phyloP scores from a whole-genome alignment of 495 filamentous ascomycete genomes.

The Aspergillus saccharolyticus region DNA sequence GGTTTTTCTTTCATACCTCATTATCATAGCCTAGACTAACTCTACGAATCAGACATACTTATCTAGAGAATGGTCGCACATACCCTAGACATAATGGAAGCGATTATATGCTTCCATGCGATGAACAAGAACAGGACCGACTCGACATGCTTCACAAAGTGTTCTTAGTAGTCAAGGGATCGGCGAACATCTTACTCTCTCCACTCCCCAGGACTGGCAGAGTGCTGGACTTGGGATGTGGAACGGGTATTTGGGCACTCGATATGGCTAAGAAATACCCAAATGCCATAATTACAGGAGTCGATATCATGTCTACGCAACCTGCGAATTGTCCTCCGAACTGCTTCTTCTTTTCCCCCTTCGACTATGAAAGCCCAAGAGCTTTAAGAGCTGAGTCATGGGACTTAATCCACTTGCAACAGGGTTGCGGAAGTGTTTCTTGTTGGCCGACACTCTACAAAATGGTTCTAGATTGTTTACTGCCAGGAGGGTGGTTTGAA shows the following conservation, averaged over 20 bases:
- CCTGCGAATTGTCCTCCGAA: constrained; percentile 68
- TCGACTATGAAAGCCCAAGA: constrained; percentile 80
- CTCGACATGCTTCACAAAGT: constrained; percentile 76
- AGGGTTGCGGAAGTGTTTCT: constrained; percentile 72
- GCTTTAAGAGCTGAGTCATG: constrained; percentile 66
- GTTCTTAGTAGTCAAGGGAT: constrained; percentile 61
- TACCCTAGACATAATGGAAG: constrained; percentile 48
- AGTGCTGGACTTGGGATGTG: constrained; percentile 80
- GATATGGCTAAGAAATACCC: constrained; percentile 71
- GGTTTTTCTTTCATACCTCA: too few relatives aligned
- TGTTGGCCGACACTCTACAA: constrained; percentile 74
- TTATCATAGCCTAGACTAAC: too few relatives aligned
- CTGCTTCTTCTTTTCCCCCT: constrained; percentile 58
- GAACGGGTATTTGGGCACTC: constrained; percentile 89
- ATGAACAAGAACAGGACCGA: constrained; percentile 63
- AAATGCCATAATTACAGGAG: constrained; percentile 59
- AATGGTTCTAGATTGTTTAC: constrained; percentile 69
- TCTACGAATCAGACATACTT: neutral
- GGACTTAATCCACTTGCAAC: constrained; percentile 82
- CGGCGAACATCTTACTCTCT: constrained; percentile 46
- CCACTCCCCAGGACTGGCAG: constrained; percentile 47
- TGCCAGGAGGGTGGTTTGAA: constrained; percentile 76
- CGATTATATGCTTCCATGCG: constrained; percentile 48
- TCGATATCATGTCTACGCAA: constrained; percentile 78
- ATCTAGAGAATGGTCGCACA: constrained; percentile 44